phyloP scores from a whole-genome alignment of 257 asterid species.

The Fraxinus anomala region DNA sequence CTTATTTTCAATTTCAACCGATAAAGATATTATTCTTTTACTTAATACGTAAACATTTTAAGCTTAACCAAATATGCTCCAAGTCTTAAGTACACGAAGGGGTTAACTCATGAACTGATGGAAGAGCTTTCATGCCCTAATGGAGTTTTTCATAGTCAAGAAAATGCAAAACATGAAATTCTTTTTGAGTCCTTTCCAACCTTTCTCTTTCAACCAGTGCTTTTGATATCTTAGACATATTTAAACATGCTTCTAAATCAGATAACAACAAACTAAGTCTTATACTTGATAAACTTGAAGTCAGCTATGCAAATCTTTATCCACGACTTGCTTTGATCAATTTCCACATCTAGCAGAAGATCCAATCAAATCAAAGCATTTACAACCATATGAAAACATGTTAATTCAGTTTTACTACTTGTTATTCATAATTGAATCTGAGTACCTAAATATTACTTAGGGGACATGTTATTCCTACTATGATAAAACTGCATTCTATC shows the following conservation, averaged over 20 bases:
- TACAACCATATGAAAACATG: too few relatives aligned
- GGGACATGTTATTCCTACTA: not conserved
- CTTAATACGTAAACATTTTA: too few relatives aligned
- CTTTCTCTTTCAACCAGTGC: constrained; percentile 12
- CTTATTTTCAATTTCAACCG: not conserved
- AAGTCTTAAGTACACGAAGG: not conserved
- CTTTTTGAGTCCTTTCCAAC: not conserved
- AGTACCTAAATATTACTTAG: not conserved
- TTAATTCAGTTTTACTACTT: not conserved
- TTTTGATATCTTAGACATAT: not conserved
- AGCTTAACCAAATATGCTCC: not conserved
- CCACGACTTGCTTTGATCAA: not conserved
- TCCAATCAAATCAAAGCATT: not conserved
- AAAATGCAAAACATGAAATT: constrained; percentile 1
- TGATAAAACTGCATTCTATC: not conserved
- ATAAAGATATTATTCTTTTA: too few relatives aligned
- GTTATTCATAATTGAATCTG: too few relatives aligned
- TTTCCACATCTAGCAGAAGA: not conserved
- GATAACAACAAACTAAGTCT: not conserved
- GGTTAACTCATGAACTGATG: not conserved
- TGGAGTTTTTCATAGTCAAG: not conserved
- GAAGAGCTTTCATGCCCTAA: not conserved
- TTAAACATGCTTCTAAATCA: not conserved
- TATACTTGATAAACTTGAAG: not conserved
- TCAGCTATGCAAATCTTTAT: not conserved